Evolutionary conservation across 2,329 filamentous ascomycete genomes (phyloP).

Genomic region (Rasamsonia emersonii): DNA sequence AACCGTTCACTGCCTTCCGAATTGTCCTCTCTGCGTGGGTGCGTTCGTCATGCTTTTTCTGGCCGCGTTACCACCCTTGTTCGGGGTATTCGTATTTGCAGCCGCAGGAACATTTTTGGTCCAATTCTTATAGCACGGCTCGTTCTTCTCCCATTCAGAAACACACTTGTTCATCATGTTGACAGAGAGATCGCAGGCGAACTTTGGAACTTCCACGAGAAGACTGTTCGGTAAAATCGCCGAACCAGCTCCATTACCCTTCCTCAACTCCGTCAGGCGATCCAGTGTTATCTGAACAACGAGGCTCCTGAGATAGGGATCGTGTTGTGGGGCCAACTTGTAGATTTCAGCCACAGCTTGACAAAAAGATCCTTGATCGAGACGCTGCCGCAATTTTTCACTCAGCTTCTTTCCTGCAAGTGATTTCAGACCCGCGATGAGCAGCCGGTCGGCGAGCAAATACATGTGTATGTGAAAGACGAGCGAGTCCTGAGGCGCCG

Average conservation of each 20-base stretch:
- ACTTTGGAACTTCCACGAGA: background rate
- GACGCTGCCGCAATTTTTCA: background rate
- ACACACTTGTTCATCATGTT: background rate
- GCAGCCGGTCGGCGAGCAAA: background rate
- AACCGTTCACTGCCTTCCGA: too few relatives aligned
- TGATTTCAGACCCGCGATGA: constrained; percentile 1
- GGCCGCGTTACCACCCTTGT: too few relatives aligned
- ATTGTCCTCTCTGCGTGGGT: too few relatives aligned
- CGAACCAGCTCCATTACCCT: background rate
- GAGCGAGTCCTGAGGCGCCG: background rate
- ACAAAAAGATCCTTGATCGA: background rate
- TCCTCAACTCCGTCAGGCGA: background rate
- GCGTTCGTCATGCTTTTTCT: too few relatives aligned
- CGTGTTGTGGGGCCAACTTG: background rate
- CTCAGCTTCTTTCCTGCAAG: background rate
- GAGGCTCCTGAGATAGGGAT: background rate
- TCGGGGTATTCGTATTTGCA: too few relatives aligned
- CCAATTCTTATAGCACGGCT: too few relatives aligned
- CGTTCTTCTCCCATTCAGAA: too few relatives aligned
- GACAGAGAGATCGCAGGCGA: background rate
- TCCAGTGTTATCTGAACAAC: background rate
- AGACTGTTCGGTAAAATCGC: background rate
- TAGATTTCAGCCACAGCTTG: background rate
- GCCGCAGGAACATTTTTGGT: too few relatives aligned
- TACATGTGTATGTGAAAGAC: constrained; percentile 1